These are phyloP conservation scores for Catunica adiposa DNA, from an alignment of 2,329 filamentous ascomycete species.

Conservation along the genomic window DNA sequence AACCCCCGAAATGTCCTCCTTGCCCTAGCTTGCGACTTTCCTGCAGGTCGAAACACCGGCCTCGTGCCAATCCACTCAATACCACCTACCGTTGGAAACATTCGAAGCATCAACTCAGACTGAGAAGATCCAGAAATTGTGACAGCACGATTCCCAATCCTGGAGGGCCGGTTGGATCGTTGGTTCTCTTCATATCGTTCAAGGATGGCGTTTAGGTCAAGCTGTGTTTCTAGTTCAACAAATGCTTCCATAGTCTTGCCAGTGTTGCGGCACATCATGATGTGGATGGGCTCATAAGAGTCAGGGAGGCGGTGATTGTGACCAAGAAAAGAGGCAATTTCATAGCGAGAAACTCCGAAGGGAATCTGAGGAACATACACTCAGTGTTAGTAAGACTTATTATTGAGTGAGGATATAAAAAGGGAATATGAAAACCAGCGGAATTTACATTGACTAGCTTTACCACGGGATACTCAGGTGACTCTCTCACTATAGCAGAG, in stretches of 20 bases:
- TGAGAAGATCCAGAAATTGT: constrained; percentile 41
- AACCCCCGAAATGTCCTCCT: constrained; percentile 38
- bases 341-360: constrained; percentile 34
- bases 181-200: constrained; percentile 27
- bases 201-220: constrained; percentile 38
- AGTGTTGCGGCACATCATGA: constrained; percentile 47
- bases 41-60: constrained; percentile 21
- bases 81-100: constrained; percentile 42
- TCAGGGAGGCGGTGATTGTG: constrained; percentile 40
- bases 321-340: constrained; percentile 42
- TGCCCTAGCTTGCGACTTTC: constrained; percentile 22
- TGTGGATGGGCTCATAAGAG: constrained; percentile 39
- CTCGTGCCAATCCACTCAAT: constrained; percentile 35
- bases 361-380: constrained; percentile 31
- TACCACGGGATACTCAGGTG: constrained; percentile 28
- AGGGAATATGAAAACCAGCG: not conserved
- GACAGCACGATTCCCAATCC: constrained; percentile 41
- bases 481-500: constrained; percentile 18
- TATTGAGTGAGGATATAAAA: no score
- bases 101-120: constrained; percentile 39
- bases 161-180: constrained; percentile 26
- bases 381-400: not conserved
- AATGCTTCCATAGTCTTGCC: constrained; percentile 47
- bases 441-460: constrained; percentile 33
- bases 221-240: constrained; percentile 37